Percentiles rank a stretch among this genome's conserved stretches.
Conservation (phyloP, 495 filamentous ascomycete species). For the Neurospora sp. region DNA sequence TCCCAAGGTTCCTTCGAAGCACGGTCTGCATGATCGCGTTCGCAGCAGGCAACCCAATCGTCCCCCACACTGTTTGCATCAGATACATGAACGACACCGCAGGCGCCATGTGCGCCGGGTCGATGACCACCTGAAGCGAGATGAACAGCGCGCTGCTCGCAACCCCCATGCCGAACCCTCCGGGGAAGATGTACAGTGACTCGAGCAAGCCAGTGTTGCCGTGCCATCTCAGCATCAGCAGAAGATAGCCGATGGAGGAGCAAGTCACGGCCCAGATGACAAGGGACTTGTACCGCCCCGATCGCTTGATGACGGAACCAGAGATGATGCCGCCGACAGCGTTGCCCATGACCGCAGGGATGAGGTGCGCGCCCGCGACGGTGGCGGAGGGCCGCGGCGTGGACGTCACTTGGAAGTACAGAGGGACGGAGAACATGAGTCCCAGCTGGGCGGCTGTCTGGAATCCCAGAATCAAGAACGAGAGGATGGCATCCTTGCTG, state of each 20-base stretch:
- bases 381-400: conserved; percentile 38
- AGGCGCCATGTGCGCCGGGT: conserved; percentile 42
- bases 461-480: conserved; percentile 42
- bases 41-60: conserved; percentile 39
- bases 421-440: conserved; percentile 50
- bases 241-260: conserved; percentile 40
- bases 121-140: conserved; percentile 43
- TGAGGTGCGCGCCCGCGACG: conserved; percentile 47
- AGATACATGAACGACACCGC: conserved; percentile 46
- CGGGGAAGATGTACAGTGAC: conserved; percentile 53
- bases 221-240: conserved; percentile 51
- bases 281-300: conserved; percentile 49
- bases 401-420: conserved; percentile 61
- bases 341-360: conserved; percentile 58
- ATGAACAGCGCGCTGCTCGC: conserved; percentile 45
- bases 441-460: conserved; percentile 49
- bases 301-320: conserved; percentile 47
- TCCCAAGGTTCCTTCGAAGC: conserved; percentile 14
- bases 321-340: conserved; percentile 51
- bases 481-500: conserved; percentile 42
- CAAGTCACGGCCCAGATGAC: conserved; percentile 40
- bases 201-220: conserved; percentile 51
- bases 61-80: conserved; percentile 39
- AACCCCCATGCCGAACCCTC: conserved; percentile 46
- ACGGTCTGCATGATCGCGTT: conserved; percentile 33